Percentiles rank a stretch among this genome's conserved stretches.
Evolutionary conservation across 2,329 filamentous ascomycete species (phyloP).

Genomic region (Aspergillus sp.): DNA sequence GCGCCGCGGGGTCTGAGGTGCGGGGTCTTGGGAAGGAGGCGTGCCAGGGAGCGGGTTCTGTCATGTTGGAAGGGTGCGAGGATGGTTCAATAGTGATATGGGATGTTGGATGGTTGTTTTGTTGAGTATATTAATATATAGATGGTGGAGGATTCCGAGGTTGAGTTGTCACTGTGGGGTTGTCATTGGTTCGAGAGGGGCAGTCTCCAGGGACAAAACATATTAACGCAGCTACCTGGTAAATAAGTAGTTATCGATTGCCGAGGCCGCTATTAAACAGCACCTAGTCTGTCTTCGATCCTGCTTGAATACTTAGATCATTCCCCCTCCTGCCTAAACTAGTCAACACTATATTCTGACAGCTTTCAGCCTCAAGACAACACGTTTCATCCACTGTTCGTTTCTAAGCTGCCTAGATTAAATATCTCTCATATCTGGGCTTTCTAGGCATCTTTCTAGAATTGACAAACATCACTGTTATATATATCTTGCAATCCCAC

Average conservation of each 20-base stretch:
- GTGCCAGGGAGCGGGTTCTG: slow-evolving; percentile 33
- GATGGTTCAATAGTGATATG: not conserved
- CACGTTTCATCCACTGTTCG: not conserved
- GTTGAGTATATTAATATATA: not conserved
- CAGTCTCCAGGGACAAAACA: too few relatives aligned
- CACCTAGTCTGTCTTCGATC: too few relatives aligned
- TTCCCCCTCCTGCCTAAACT: not conserved
- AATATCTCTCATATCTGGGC: not conserved
- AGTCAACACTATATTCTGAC: not conserved
- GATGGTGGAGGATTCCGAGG: not conserved
- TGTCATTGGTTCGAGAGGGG: not conserved
- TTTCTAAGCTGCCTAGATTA: not conserved
- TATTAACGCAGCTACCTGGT: too few relatives aligned
- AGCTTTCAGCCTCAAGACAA: not conserved
- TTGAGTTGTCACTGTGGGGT: slow-evolving; percentile 6
- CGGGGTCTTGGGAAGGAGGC: slow-evolving; percentile 41
- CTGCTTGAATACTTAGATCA: too few relatives aligned
- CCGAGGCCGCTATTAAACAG: too few relatives aligned
- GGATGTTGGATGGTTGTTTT: not conserved
- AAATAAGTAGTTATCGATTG: too few relatives aligned
- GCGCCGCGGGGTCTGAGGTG: slow-evolving; percentile 22
- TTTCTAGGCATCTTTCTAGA: too few relatives aligned
- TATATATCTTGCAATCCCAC: not conserved
- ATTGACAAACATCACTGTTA: not conserved
- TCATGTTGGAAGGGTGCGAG: not conserved